phyloP scores from a whole-genome alignment of 257 asterid species.

The Solanum bulbocastanum region DNA sequence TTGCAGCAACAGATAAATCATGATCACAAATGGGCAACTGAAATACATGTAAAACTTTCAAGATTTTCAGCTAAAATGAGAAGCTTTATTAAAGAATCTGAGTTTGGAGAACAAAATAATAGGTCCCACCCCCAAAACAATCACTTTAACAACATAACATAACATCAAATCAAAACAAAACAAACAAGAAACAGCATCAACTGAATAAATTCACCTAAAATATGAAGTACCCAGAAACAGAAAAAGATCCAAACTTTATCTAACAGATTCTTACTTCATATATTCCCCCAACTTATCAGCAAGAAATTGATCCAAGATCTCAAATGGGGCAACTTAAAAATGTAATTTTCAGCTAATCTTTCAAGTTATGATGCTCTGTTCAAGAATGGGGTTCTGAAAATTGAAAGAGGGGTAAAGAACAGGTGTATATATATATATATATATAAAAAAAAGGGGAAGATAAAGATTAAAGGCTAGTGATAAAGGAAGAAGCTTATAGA shows the following conservation, averaged over 20 bases:
- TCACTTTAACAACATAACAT: neutral
- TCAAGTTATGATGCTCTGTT: neutral
- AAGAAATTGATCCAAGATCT: neutral
- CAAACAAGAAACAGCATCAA: neutral
- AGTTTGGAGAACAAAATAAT: neutral
- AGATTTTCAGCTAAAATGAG: neutral
- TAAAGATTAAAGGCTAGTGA: conserved; percentile 25
- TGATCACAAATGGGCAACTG: neutral
- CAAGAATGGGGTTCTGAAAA: neutral
- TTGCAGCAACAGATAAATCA: neutral
- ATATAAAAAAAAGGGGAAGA: conserved; percentile 1
- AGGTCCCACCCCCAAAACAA: neutral
- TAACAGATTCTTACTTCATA: neutral
- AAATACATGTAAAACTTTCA: neutral
- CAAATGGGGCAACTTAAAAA: neutral
- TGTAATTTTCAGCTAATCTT: neutral
- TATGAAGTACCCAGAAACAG: neutral
- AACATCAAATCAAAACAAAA: neutral
- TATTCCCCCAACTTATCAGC: neutral
- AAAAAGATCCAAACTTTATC: neutral
- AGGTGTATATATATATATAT: neutral
- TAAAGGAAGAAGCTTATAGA: conserved; percentile 51
- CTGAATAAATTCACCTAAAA: neutral
- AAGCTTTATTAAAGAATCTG: neutral
- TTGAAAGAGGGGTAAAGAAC: neutral